Base-by-base conservation (phyloP, 2,329 filamentous ascomycete species). In the Diplodia corticola region DNA sequence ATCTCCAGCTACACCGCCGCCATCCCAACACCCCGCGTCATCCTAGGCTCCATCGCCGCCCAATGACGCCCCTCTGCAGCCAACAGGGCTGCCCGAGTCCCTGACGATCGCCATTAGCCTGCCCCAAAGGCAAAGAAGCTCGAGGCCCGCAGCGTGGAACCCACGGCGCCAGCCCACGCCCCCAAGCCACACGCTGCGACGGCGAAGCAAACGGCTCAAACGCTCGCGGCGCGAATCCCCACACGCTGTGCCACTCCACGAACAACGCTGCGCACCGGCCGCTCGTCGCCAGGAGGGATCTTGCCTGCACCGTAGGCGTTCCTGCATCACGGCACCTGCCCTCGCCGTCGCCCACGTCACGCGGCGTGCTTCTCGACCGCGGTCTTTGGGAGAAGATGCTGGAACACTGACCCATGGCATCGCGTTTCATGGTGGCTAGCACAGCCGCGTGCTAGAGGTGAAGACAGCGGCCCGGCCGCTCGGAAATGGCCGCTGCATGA, bases 61-160 rank as follows among this genome's bases (percentile, higher is more conserved):
- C 57, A 61, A 61, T 61, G 57, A 49, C 57, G 57, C 57, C 57
- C 24, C 26, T 17, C 40, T 13, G 55, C 55, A 46, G 37, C 55
- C 37, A 46, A 15, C 54, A 40, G 22, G 54, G 37, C 30, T 37
- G 17, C 37, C 40, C 55, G n/a, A 61, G 57, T 61, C 44, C 57
- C 57, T 61, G 57, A 61, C 57, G 57, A 61, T 61, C 57, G 57
- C 57, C 57, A 22, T 61, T 61, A 33, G 40, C 26, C 9, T 28
- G 30, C 33, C 54, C 37, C 12, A 40, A 15, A 17, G 17, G 30
- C 37, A n/a, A 44, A 46, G 24, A 35, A 26, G 17, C 40, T 28
- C 15, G 44, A 13, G 40, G 20, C 20, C 30, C 4, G 17, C 24
- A 5, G 33, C 13, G 54, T 59, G 54, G 54, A 20, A 59, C 54